Percentiles rank a stretch among this genome's conserved stretches.
phyloP scores from a whole-genome alignment of 1,284 basidiomycete species.

The Peniophora sp. region DNA sequence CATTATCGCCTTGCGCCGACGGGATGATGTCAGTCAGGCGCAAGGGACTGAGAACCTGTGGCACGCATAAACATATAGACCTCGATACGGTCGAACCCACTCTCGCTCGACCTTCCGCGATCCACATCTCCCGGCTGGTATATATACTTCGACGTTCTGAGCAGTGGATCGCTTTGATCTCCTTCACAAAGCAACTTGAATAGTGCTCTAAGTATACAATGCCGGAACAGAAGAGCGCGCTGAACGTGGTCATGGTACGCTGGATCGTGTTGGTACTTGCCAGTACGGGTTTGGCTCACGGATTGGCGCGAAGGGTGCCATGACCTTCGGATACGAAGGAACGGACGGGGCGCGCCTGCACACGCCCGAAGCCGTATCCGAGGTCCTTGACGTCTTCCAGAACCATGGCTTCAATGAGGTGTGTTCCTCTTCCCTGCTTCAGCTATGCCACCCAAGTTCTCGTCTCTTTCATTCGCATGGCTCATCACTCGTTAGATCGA shows the following conservation, averaged over 20 bases:
- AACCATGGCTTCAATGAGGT: conserved; percentile 49
- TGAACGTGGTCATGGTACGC: conserved; percentile 35
- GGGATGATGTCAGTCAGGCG: too few relatives aligned
- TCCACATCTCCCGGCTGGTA: too few relatives aligned
- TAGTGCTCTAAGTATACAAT: neutral
- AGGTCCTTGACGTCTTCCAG: conserved; percentile 50
- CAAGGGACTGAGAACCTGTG: too few relatives aligned
- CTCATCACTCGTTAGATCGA: conserved; percentile 30
- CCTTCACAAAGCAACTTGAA: too few relatives aligned
- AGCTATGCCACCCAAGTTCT: too few relatives aligned
- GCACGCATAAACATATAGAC: too few relatives aligned
- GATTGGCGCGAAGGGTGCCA: conserved; percentile 18
- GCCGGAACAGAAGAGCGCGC: conserved; percentile 22
- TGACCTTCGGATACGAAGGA: conserved; percentile 22
- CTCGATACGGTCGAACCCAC: too few relatives aligned
- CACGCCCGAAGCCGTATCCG: conserved; percentile 39
- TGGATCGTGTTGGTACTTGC: neutral
- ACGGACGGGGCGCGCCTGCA: conserved; percentile 37
- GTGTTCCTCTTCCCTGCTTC: neutral
- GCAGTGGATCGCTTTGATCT: too few relatives aligned
- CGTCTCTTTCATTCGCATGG: too few relatives aligned
- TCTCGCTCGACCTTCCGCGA: too few relatives aligned
- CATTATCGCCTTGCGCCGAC: too few relatives aligned
- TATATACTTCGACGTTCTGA: too few relatives aligned
- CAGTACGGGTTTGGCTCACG: neutral